A percentile compares a stretch with the other conserved stretches of the same genome.
phyloP scores from a whole-genome alignment of 2,329 filamentous ascomycete genomes.

The Paraphaeosphaeria minitans region DNA sequence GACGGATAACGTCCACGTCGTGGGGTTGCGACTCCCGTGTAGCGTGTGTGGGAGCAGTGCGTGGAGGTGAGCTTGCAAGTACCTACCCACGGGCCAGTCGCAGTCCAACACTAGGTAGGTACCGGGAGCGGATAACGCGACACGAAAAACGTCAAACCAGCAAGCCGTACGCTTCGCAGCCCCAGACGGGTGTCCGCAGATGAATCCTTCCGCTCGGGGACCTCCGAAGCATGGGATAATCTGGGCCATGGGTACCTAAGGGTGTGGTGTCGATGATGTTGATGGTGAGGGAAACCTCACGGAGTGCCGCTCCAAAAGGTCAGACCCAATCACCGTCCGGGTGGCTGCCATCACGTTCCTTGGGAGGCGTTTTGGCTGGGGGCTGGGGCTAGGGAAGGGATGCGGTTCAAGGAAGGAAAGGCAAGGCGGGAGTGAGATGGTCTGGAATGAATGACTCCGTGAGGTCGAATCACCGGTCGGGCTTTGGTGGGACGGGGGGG shows the following conservation, averaged over 20 bases:
- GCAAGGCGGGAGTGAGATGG: not conserved
- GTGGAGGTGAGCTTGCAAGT: no score
- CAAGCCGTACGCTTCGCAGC: no score
- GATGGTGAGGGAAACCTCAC: no score
- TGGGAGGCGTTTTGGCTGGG: not conserved
- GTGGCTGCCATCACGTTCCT: not conserved
- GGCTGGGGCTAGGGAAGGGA: not conserved
- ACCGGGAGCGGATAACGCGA: no score
- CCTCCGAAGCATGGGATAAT: not conserved
- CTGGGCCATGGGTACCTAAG: not conserved
- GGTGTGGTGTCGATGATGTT: not conserved
- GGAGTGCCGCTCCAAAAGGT: not conserved
- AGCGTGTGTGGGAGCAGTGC: no score
- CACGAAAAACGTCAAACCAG: no score
- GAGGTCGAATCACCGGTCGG: constrained; percentile 6
- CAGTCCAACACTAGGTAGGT: no score
- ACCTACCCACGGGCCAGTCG: no score
- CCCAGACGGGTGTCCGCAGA: no score
- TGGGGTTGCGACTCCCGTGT: no score
- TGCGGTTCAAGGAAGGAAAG: not conserved
- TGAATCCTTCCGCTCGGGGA: no score
- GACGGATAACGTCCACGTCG: no score
- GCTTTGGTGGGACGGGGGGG: not conserved
- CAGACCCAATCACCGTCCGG: not conserved
- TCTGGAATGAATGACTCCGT: not conserved